Percentiles rank a stretch among this genome's conserved stretches.
These are phyloP conservation scores for Lunasporangiospora selenospora DNA, from an alignment of 192 early-diverging fungal genomes.

Conservation along the genomic window DNA sequence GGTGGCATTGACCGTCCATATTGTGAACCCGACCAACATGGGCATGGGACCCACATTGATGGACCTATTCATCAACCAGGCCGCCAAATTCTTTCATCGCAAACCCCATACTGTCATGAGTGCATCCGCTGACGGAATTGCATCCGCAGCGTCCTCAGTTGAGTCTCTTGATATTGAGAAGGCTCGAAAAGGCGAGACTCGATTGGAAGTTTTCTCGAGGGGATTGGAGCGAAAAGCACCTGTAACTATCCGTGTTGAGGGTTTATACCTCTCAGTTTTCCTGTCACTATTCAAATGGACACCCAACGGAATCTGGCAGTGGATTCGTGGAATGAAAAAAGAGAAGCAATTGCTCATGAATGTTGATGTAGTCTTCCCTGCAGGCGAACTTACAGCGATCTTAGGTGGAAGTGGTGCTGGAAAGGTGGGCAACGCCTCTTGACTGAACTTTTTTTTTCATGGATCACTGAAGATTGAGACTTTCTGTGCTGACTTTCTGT, in stretches of 20 bases:
- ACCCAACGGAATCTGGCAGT: constrained; percentile 10
- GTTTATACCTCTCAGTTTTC: constrained; percentile 15
- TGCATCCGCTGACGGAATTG: not conserved
- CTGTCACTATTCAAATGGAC: constrained; percentile 32
- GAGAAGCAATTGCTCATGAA: constrained; percentile 36
- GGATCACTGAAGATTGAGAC: not conserved
- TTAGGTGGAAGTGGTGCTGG: constrained; percentile 45
- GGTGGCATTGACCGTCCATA: constrained; percentile 17
- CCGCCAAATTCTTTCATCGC: constrained; percentile 5
- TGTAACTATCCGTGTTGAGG: constrained; percentile 42
- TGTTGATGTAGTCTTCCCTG: constrained; percentile 45
- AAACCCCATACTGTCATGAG: no score
- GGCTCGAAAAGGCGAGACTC: constrained; percentile 22
- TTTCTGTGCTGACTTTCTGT: not conserved
- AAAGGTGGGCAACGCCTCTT: constrained; percentile 14
- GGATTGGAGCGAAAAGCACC: constrained; percentile 29
- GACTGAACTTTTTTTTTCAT: not conserved
- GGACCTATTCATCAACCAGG: constrained; percentile 31
- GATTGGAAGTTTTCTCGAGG: constrained; percentile 36
- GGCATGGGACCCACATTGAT: constrained; percentile 34
- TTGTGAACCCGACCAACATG: constrained; percentile 43
- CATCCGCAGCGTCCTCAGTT: not conserved
- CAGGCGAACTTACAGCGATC: constrained; percentile 41
- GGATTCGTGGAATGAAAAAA: constrained; percentile 5
- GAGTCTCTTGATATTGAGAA: constrained; percentile 9